phyloP scores from a whole-genome alignment of 805 yeast genomes.

The Saturnispora quitensis region DNA sequence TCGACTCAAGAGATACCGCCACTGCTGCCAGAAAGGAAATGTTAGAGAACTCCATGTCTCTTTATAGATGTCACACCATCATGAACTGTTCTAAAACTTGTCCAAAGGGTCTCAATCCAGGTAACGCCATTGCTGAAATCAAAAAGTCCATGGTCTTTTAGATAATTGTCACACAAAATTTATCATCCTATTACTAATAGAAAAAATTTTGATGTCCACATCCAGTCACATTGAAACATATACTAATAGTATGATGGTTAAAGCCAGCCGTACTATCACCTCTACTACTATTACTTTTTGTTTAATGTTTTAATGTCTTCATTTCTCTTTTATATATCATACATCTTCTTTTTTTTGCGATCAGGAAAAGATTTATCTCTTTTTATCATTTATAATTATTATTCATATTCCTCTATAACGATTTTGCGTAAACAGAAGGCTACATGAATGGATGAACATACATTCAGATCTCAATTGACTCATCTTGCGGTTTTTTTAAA shows the following conservation, averaged over 20 bases:
- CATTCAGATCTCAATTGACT: not conserved
- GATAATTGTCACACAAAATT: conserved; percentile 24
- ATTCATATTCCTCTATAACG: not conserved
- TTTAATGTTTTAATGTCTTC: not conserved
- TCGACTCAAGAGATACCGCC: conserved; percentile 95
- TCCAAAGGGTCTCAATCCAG: conserved; percentile 98
- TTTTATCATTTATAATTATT: not conserved
- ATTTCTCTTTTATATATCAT: not conserved
- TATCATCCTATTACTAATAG: conserved; percentile 9
- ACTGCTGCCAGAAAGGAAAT: conserved; percentile 68
- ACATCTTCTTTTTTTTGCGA: not conserved
- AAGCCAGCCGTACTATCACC: not conserved
- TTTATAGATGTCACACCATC: conserved; percentile 98
- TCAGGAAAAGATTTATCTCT: not conserved
- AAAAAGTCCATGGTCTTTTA: conserved; percentile 87
- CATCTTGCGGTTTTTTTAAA: not conserved
- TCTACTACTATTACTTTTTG: not conserved
- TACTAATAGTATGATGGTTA: not conserved
- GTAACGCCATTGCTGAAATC: conserved; percentile 93
- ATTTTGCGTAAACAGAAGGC: not conserved
- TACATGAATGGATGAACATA: not conserved
- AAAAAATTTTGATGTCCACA: not conserved
- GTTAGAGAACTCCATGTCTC: conserved; percentile 94
- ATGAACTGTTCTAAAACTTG: conserved; percentile 98
- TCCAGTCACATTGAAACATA: not conserved